A percentile compares a stretch with the other conserved stretches of the same genome.
Evolutionary conservation across 2,329 filamentous ascomycete genomes (phyloP).

Genomic region (Mycosphaerella sp.): DNA sequence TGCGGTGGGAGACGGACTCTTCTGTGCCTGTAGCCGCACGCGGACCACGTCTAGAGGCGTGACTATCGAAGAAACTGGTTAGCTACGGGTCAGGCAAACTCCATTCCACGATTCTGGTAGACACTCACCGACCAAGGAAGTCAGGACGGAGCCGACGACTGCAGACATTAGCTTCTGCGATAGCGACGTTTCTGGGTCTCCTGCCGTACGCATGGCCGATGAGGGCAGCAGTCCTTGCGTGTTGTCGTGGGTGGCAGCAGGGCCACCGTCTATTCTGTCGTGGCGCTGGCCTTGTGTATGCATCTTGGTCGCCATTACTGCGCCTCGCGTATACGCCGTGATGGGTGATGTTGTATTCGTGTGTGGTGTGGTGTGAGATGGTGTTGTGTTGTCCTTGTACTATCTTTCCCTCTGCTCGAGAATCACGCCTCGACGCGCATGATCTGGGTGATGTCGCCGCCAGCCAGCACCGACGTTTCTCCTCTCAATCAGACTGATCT

Average conservation of each 20-base stretch:
- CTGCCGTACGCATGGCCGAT: slow-evolving; percentile 16
- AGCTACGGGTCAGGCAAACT: too few relatives aligned
- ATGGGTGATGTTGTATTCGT: too few relatives aligned
- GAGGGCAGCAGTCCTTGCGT: slow-evolving; percentile 7
- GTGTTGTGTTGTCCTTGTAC: background rate
- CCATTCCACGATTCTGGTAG: too few relatives aligned
- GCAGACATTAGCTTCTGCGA: slow-evolving; percentile 93
- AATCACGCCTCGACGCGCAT: background rate
- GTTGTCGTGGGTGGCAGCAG: slow-evolving; percentile 3
- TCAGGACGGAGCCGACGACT: slow-evolving; percentile 81
- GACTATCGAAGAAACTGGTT: slow-evolving; percentile 47
- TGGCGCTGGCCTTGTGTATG: slow-evolving; percentile 35
- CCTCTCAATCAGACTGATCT: background rate
- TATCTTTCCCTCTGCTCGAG: background rate
- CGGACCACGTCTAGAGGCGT: slow-evolving; percentile 96
- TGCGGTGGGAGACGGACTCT: slow-evolving; percentile 48
- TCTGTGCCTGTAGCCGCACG: slow-evolving; percentile 86
- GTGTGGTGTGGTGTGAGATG: background rate
- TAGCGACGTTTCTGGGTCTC: slow-evolving; percentile 61
- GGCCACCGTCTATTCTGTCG: slow-evolving; percentile 32
- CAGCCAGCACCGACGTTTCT: background rate
- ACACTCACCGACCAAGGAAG: slow-evolving; percentile 71
- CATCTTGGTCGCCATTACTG: background rate
- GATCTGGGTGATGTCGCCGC: background rate
- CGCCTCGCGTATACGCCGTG: background rate